These are phyloP conservation scores for Alternaria viburni DNA, from an alignment of 2,329 filamentous ascomycete species.

Conservation along the genomic window DNA sequence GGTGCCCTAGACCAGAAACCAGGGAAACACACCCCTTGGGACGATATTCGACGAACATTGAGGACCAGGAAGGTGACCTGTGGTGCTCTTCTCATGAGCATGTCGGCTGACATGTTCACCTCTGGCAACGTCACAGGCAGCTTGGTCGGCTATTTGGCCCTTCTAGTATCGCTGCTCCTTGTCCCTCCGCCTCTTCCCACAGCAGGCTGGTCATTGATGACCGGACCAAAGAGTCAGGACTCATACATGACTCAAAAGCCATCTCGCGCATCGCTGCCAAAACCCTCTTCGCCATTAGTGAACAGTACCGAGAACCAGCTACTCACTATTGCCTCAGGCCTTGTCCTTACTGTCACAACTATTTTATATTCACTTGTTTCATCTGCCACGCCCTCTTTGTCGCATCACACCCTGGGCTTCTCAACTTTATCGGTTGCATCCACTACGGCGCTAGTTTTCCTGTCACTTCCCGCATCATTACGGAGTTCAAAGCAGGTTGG, in stretches of 20 bases:
- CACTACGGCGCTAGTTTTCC: conserved; percentile 52
- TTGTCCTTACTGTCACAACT: conserved; percentile 46
- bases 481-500: conserved; percentile 47
- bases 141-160: conserved; percentile 55
- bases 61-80: conserved; percentile 47
- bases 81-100: conserved; percentile 41
- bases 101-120: conserved; percentile 43
- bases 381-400: conserved; percentile 40
- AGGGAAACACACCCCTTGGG: conserved; percentile 41
- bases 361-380: conserved; percentile 44
- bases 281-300: conserved; percentile 45
- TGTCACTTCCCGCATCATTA: conserved; percentile 51
- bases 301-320: conserved; percentile 49
- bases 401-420: conserved; percentile 43
- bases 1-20: conserved; percentile 39
- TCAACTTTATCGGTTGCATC: conserved; percentile 51
- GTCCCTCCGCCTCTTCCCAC: conserved; percentile 58
- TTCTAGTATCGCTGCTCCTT: conserved; percentile 54
- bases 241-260: conserved; percentile 29
- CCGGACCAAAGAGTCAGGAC: conserved; percentile 26
- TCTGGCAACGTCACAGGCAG: conserved; percentile 31
- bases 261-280: conserved; percentile 37
- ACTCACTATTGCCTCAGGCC: conserved; percentile 52
- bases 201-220: conserved; percentile 40
- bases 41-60: conserved; percentile 42